Base-by-base conservation (phyloP, 140 eudicot species). In the Cichorium intybus region DNA sequence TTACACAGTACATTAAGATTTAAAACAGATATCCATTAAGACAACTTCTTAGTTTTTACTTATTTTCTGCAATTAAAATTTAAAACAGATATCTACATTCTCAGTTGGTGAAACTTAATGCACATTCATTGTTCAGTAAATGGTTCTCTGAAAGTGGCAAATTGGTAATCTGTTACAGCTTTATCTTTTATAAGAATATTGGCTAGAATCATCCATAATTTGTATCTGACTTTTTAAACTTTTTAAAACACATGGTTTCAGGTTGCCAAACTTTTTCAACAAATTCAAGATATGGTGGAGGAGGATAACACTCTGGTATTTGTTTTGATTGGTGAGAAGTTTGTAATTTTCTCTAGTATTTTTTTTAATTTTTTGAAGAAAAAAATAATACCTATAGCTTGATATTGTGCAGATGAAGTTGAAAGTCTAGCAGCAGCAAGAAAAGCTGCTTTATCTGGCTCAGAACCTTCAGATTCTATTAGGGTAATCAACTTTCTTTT, bases 381-480 rank as follows among this genome's bases (percentile, higher is more conserved):
- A 23, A 8, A 26, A 66, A 52, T n/a, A 35, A 56, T 23, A 15
- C 46, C 31, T 28, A 55, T 45, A 64, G 3, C 47, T 20, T 73
- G 34, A 47, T 61, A n/a, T n/a, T n/a, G 18, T 63, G 70, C 86
- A 91, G 98, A 91, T 87, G 98, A 91, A 83, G 96, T 91, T 59
- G 98, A 91, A 85, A 91, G 98, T 72, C 86, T 91, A 72, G 98
- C 98, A 65, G 96, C 98, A 64, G 98, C 96, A 34, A 79, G 98
- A 73, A 87, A 85, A 56, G 95, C 98, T 56, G 96, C 98, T 64
- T 75, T 87, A 79, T 91, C 98, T 75, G 96, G n/a, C n/a, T n/a
- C n/a, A n/a, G n/a, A n/a, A n/a, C n/a, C n/a, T n/a, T n/a, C n/a
- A n/a, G n/a, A n/a, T n/a, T n/a, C n/a, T n/a, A n/a, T n/a, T n/a